Evolutionary conservation across 108 stramenopile species (phyloP).

Genomic region (Schizochytrium sp.): DNA sequence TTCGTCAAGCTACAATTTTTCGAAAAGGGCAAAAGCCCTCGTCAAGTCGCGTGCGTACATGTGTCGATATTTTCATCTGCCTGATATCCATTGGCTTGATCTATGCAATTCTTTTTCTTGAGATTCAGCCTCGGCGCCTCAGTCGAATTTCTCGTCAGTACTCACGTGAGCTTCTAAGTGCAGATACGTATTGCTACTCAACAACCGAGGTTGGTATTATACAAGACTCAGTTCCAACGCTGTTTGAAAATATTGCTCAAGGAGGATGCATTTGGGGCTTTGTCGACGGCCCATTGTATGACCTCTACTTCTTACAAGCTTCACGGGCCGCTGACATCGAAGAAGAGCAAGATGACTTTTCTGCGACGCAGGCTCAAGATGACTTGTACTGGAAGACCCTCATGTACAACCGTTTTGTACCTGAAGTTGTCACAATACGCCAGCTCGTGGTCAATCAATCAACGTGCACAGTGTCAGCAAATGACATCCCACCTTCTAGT

Average conservation of each 20-base stretch:
- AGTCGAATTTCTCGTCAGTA: neutral
- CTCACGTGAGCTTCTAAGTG: neutral
- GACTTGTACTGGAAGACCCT: neutral
- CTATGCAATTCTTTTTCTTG: too few species aligned
- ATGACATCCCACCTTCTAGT: neutral
- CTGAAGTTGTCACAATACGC: neutral
- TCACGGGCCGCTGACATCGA: neutral
- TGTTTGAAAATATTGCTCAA: neutral
- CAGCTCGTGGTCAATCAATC: neutral
- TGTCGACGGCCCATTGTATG: neutral
- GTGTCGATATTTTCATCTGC: too few species aligned
- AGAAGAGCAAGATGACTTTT: neutral
- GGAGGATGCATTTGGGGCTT: constrained; percentile 51
- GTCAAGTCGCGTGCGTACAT: too few species aligned
- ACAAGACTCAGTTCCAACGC: constrained; percentile 16
- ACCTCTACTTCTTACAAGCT: neutral
- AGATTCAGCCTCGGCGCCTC: too few species aligned
- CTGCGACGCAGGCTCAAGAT: neutral
- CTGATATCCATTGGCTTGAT: too few species aligned
- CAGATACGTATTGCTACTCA: neutral
- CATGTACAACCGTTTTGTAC: neutral
- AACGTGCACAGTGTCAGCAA: neutral
- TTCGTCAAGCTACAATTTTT: too few species aligned
- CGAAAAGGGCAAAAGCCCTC: too few species aligned
- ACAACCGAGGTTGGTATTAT: neutral